phyloP scores from a whole-genome alignment of 805 yeast genomes.

The Candida railenensis region DNA sequence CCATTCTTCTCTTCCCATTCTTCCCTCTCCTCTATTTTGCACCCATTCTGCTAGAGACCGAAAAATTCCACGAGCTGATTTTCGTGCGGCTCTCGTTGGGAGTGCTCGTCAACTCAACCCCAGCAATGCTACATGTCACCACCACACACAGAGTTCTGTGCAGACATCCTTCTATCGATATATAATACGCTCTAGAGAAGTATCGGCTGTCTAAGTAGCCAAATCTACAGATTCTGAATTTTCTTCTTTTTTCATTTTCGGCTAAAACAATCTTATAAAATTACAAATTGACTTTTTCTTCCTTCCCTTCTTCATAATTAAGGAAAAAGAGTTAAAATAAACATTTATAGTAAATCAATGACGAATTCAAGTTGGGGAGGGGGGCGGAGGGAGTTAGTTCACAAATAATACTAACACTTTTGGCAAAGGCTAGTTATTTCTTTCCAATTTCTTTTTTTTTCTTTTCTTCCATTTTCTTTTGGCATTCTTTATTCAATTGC shows the following conservation, averaged over 20 bases:
- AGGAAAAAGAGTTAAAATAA: background rate
- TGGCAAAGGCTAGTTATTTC: background rate
- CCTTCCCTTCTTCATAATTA: background rate
- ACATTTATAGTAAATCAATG: background rate
- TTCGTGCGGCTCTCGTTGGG: too few relatives aligned
- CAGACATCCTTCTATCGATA: too few relatives aligned
- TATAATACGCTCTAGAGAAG: too few relatives aligned
- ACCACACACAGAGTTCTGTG: too few relatives aligned
- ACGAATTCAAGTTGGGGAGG: background rate
- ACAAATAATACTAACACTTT: too few relatives aligned
- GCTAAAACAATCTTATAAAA: slow-evolving; percentile 2
- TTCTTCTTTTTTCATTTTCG: background rate
- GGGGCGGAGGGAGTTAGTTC: background rate
- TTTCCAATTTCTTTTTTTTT: background rate
- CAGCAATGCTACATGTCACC: too few relatives aligned
- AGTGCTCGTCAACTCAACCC: too few relatives aligned
- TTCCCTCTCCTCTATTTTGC: background rate
- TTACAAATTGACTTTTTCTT: slow-evolving; percentile 1
- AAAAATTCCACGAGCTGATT: too few relatives aligned
- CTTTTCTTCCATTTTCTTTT: background rate
- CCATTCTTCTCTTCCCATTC: background rate
- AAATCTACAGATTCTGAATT: too few relatives aligned
- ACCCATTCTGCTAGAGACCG: background rate
- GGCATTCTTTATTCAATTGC: background rate
- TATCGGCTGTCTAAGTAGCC: too few relatives aligned